Evolutionary conservation across 345 rosid species (phyloP), one percentile per base, ranked within the genome.

Genomic region (Rubroshorea leprosula): DNA sequence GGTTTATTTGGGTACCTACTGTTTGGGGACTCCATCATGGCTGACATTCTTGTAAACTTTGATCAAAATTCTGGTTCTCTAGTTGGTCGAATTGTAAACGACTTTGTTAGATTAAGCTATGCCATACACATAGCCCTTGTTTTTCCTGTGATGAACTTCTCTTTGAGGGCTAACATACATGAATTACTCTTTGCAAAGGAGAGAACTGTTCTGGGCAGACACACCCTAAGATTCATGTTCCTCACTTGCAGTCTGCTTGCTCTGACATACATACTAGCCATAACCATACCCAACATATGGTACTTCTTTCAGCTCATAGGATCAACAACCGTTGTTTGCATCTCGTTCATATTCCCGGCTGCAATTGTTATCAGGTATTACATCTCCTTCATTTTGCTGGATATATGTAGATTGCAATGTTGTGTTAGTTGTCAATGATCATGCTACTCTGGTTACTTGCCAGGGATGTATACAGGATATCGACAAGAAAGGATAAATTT

Each of bases 291-390:
- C 3, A 71, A 83, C 60, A 80, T 91, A 31, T 86, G 98, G 96
- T 79, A 75, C 65, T 71, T 84, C 65, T 91, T 91, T 54, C 96
- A 86, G 78, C 84, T 88, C 74, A 8, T 86, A 55, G 98, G 96
- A 72, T 88, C 98, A 39, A 88, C 96, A 26, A 60, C 92, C 16
- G 86, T 91, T 3, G 95, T 91, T 44, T 79, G 78, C 60, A 84
- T 91, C 10, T 87, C 84, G 22, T 86, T 91, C 79, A 88, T 91
- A 61, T 91, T 91, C 61, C 98, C 96, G 0, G 95, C 79, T 21
- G 84, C 80, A 6, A 82, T 91, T 51, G 95, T 78, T 51, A 59
- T 88, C 35, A 82, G 90, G 98, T 91, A 76, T 18, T 15, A 26
- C 18, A 2, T 2, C 19, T 14, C 0, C 11, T 20, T 1, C 12